Base-by-base conservation (phyloP, 2,329 filamentous ascomycete species). In the Fusarium agapanthi region DNA sequence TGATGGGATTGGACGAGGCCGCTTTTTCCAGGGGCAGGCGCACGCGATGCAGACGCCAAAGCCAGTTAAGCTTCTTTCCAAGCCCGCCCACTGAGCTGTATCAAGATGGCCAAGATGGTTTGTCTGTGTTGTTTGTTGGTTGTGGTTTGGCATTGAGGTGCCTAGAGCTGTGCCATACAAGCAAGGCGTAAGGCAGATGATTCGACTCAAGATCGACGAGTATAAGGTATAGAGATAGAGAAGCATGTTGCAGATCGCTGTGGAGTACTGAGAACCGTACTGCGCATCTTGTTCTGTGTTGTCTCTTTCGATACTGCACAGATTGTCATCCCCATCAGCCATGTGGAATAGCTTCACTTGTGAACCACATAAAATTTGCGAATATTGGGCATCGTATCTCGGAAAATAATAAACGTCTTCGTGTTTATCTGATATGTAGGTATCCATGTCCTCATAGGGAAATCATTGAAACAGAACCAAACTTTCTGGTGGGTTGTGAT, bases 1-100 rank as follows among this genome's bases (percentile, higher is more conserved):
- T 60, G 51, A 44, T 43, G 69, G 62, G 67, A 58, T 67, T 69
- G 71, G 69, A 47, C 61, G 64, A 63, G 67, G 55, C 63, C 69
- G 72, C 61, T 61, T 56, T 69, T 69, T 72, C 72, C 75, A 77
- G 75, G 75, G 75, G 73, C 69, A 70, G 61, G 47, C 43, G 68
- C 64, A 71, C 71, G 75, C 70, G 74, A 74, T 71, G 58, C 51
- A 67, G 60, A 71, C 66, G 73, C 73, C 75, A 76, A 53, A 75
- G 73, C 65, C 43, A 73, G 69, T 77, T 76, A 76, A 76, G 75
- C 75, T 76, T 76, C 75, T 76, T 76, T 67, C 47, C 61, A 51
- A 62, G 63, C 50, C 66, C 48, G 50, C 61, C 44, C 66, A 47
- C 34, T 44, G 26, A 24, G 34, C 50, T 32, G 16, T 48, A 40